Conservation (phyloP, 768 basidiomycete species). For the Dentipellis sp. region DNA sequence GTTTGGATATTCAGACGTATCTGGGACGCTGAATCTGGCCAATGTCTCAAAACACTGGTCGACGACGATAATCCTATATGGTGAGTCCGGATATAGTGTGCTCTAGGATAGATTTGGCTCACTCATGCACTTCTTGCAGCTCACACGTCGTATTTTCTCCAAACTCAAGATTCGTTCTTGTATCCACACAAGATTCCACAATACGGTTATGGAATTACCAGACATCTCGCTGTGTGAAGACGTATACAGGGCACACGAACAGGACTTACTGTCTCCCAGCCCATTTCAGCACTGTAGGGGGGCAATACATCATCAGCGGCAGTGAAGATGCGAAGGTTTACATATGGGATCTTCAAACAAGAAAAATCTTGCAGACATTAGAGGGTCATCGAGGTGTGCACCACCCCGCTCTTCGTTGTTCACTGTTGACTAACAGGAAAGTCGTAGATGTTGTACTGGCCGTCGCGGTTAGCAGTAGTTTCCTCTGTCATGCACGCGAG, state of each 20-base stretch:
- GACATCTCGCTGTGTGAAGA: constrained; percentile 85
- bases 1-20: constrained; percentile 55
- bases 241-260: constrained; percentile 81
- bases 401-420: constrained; percentile 1
- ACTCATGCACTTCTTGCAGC: constrained; percentile 26
- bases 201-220: constrained; percentile 94
- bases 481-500: not conserved
- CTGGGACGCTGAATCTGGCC: constrained; percentile 96
- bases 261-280: constrained; percentile 75
- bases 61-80: constrained; percentile 95
- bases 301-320: constrained; percentile 75
- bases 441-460: constrained; percentile 58
- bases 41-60: constrained; percentile 94
- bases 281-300: constrained; percentile 50
- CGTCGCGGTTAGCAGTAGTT: constrained; percentile 40
- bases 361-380: constrained; percentile 64
- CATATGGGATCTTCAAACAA: constrained; percentile 83
- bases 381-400: constrained; percentile 72
- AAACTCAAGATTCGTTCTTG: constrained; percentile 83
- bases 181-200: constrained; percentile 89
- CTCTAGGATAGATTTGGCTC: not conserved
- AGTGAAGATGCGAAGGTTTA: constrained; percentile 86
- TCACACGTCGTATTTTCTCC: constrained; percentile 89
- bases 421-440: not conserved
- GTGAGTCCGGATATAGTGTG: constrained; percentile 28